Base-by-base conservation (phyloP, 192 early-diverging fungal genomes). In the Borealophlyctis nickersoniae region DNA sequence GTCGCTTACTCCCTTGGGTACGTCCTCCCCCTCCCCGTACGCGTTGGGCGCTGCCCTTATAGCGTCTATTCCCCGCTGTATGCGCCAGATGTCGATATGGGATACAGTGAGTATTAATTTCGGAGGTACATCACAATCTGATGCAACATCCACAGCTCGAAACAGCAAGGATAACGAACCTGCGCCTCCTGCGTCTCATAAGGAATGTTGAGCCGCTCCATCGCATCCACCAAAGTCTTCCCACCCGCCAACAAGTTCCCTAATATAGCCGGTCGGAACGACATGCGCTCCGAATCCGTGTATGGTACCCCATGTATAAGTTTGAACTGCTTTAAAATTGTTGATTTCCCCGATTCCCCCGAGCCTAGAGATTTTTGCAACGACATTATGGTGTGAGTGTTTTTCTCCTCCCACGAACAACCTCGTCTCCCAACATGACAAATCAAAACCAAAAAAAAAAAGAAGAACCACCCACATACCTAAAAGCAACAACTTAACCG, bases 341-440 rank as follows among this genome's bases (percentile, higher is more conserved):
- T 78, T 3, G 77, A 78, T 64, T 78, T 78, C 13, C 77, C 77
- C 28, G 77, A 76, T 58, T 78, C 77, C 36, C 77, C 77, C 16
- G 77, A 52, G 5, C 77, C 77, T 65, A n/a, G n/a, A n/a, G n/a
- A n/a, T n/a, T n/a, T 30, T 22, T 45, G 19, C 9, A 45, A 45
- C 9, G 39, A 13, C 39, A 45, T 13, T 13, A 45, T 45, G 39
- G 9, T 7, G 39, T 7, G 24, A 28, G 26, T 53, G 52, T 5
- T 23, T 53, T 23, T n/a, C 45, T 48, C 45, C 11, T n/a, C n/a
- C 45, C 9, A 11, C 45, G n/a, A 48, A 48, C 45, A n/a, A 11
- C n/a, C 45, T n/a, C n/a, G 45, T n/a, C 45, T 11, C 45, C 45
- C n/a, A n/a, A n/a, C n/a, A n/a, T n/a, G n/a, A n/a, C n/a, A 48